Conservation (phyloP, 2,329 filamentous ascomycete species). For the Colletotrichum gigasporum region DNA sequence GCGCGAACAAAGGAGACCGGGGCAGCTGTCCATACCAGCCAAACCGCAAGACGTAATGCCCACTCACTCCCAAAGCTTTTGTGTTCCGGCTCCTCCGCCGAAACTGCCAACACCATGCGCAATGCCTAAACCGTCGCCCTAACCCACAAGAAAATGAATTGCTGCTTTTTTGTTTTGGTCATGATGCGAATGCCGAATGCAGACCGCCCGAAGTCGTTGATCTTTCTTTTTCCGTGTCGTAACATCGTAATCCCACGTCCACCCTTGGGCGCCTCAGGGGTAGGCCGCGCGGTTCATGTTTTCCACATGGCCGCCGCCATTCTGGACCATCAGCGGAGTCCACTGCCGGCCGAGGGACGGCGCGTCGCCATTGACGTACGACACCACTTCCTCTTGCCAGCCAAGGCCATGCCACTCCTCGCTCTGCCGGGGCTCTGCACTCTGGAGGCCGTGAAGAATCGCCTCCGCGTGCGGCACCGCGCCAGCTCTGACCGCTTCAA, state of each 20-base stretch:
- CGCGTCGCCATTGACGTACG: conserved; percentile 50
- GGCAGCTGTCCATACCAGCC: conserved; percentile 2
- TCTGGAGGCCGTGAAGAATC: conserved; percentile 48
- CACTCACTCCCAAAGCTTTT: conserved; percentile 10
- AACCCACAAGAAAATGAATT: conserved; percentile 8
- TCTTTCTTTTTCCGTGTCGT: conserved; percentile 27
- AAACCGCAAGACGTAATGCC: background rate
- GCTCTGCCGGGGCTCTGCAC: conserved; percentile 48
- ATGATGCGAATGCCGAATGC: conserved; percentile 23
- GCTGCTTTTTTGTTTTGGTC: conserved; percentile 26
- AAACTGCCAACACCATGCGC: conserved; percentile 22
- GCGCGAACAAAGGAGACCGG: conserved; percentile 6
- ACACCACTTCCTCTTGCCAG: conserved; percentile 57
- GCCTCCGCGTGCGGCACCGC: conserved; percentile 44
- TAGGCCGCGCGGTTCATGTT: conserved; percentile 20
- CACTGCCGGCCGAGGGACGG: conserved; percentile 55
- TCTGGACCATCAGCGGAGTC: conserved; percentile 45
- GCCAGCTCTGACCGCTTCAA: conserved; percentile 53
- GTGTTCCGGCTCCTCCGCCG: background rate
- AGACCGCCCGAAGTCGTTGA: conserved; percentile 11
- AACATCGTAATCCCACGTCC: conserved; percentile 28
- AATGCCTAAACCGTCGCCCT: conserved; percentile 24
- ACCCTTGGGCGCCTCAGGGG: conserved; percentile 19
- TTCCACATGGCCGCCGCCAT: background rate
- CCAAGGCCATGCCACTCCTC: conserved; percentile 58